These are phyloP conservation scores for Atalantia buxifolia DNA, from an alignment of 345 rosid genomes.

Conservation along the genomic window DNA sequence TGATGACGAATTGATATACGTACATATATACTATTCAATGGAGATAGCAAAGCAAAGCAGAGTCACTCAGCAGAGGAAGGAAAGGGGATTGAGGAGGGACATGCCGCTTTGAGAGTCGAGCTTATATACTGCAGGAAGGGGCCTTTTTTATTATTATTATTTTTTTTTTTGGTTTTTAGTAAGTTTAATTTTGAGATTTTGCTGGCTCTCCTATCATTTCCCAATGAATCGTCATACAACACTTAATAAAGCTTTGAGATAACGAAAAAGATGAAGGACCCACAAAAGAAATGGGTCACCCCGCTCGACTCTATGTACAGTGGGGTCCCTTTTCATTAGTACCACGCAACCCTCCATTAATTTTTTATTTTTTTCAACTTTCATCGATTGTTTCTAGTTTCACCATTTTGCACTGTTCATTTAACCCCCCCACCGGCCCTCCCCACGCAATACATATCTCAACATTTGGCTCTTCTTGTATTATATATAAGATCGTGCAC, in stretches of 20 bases:
- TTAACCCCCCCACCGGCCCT: conserved; percentile 5
- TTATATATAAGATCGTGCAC: too few species aligned
- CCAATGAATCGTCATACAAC: conserved; percentile 25
- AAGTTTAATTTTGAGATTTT: too few species aligned
- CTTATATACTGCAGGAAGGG: background rate
- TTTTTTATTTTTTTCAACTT: background rate
- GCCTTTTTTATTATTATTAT: background rate
- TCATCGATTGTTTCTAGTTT: background rate
- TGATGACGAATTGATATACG: background rate
- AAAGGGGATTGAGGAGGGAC: background rate
- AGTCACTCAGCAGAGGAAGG: background rate
- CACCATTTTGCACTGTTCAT: conserved; percentile 27
- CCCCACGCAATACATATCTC: background rate
- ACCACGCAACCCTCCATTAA: conserved; percentile 24
- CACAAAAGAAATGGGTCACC: conserved; percentile 29
- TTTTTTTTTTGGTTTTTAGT: too few species aligned
- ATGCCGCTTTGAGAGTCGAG: background rate
- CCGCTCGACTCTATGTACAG: conserved; percentile 12
- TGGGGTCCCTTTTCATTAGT: conserved; percentile 20
- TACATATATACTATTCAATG: background rate
- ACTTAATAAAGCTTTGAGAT: conserved; percentile 23
- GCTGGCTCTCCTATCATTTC: conserved; percentile 15
- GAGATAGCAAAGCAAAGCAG: background rate
- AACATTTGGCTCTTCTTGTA: conserved; percentile 5
- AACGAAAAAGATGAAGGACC: conserved; percentile 15